Conservation (phyloP, 306 rosid species). For the Astragalus membranaceus region DNA sequence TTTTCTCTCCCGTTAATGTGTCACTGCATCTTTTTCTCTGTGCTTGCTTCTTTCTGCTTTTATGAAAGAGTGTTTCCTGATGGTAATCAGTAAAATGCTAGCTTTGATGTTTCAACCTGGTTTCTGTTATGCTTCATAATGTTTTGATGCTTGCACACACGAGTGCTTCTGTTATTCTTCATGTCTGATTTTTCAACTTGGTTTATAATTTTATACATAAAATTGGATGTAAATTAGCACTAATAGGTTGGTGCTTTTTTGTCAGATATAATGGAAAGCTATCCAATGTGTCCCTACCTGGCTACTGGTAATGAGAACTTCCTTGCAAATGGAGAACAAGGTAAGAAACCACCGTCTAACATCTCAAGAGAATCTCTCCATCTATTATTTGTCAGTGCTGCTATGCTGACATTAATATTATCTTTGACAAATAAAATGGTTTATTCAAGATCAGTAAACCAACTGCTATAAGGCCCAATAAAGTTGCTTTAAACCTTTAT, state of each 20-base stretch:
- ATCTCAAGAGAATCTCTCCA: not conserved
- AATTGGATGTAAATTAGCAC: not conserved
- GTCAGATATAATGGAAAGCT: slow-evolving; percentile 79
- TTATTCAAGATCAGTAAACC: not conserved
- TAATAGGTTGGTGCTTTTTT: slow-evolving; percentile 5
- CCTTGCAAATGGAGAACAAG: slow-evolving; percentile 57
- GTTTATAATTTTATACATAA: slow-evolving; percentile 6
- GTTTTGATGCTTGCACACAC: not conserved
- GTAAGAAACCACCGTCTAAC: slow-evolving; percentile 27
- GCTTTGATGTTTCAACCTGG: not conserved
- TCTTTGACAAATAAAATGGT: slow-evolving; percentile 39
- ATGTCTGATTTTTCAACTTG: not conserved
- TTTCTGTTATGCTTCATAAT: not conserved
- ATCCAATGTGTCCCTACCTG: slow-evolving; percentile 61
- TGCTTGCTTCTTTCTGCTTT: slow-evolving; percentile 9
- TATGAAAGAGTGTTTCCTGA: not conserved
- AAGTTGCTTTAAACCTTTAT: not conserved
- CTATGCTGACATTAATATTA: slow-evolving; percentile 12
- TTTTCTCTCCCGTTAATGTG: not conserved
- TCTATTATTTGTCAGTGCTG: not conserved
- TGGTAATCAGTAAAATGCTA: not conserved
- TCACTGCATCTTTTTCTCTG: not conserved
- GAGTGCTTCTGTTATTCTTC: not conserved
- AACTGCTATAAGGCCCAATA: not conserved
- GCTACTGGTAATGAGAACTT: slow-evolving; percentile 52